Evolutionary conservation across 495 filamentous ascomycete species (phyloP), one percentile per base, ranked within the genome.

Genomic region (Letharia columbiana): DNA sequence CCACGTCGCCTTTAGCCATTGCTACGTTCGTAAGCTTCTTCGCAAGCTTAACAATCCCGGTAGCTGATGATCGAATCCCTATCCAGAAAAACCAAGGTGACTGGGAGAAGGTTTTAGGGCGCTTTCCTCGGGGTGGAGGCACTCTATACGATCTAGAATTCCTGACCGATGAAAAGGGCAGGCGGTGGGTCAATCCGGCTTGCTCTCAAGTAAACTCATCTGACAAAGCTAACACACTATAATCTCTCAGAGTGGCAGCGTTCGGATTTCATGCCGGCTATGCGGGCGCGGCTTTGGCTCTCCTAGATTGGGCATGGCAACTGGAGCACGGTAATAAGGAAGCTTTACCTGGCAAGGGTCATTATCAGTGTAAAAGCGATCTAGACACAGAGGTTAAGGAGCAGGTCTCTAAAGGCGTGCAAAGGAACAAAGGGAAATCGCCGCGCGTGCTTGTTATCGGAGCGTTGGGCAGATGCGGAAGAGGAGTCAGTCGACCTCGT

Each of bases 61-160:
- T 49, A 49, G 20, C 20, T 23, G 20, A 8, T n/a, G 45, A 28
- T 28, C 18, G 10, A 28, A 3, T 50, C 47, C 2, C 47, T 50
- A 4, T 45, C n/a, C 3, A 28, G 8, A 96, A 96, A 82, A 78
- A 88, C 70, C 94, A 98, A 77, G 85, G 78, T 58, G 90, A 89
- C 33, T 97, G 92, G 92, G 86, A 90, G 68, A 80, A 84, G 15
- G 89, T 91, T 31, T 84, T 98, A 18, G 82, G 86, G 63, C 82
- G 93, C 56, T 98, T 92, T 78, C 83, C 89, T 11, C 82, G 87
- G 40, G 94, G 92, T 41, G 88, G 87, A 57, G 93, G 93, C 60
- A 89, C 84, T 12, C 84, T 98, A 35, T 83, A 92, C 57, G 93
- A 98, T 70, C 81, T 98, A 63, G 93, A 98, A 73, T 97, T 97